Conservation (phyloP, 106 monocot species). For the Acanthochlamys bracteata region DNA sequence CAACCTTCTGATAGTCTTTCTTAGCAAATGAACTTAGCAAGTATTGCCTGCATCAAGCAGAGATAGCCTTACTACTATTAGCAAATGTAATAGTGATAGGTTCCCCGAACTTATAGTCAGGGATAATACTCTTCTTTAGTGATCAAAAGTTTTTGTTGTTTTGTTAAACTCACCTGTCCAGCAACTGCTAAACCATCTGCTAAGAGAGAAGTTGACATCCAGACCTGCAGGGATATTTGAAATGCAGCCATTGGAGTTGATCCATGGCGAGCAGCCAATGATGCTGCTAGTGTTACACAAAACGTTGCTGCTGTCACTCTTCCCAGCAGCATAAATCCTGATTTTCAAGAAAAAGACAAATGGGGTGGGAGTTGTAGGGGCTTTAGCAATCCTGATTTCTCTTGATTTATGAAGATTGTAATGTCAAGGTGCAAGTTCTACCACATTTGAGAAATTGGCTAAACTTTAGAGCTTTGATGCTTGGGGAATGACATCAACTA, state of each 20-base stretch:
- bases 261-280: conserved; percentile 73
- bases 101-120: no score
- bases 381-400: no score
- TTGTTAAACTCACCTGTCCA: conserved; percentile 53
- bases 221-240: conserved; percentile 81
- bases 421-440: neutral
- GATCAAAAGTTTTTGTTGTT: no score
- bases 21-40: conserved; percentile 78
- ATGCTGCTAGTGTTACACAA: conserved; percentile 75
- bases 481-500: conserved; percentile 63
- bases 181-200: conserved; percentile 96
- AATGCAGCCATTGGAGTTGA: conserved; percentile 77
- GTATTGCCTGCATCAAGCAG: conserved; percentile 56
- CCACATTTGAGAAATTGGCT: conserved; percentile 47
- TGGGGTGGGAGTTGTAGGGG: no score
- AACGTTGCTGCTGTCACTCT: conserved; percentile 86
- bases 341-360: neutral
- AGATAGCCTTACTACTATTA: no score
- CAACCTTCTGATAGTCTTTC: conserved; percentile 44
- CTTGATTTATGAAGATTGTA: no score
- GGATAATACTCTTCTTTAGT: neutral
- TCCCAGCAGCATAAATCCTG: conserved; percentile 74
- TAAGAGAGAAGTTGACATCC: conserved; percentile 84
- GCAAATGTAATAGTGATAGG: no score
- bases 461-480: conserved; percentile 56